Conservation (phyloP, 768 basidiomycete genomes). For the Pisolithus albus region DNA sequence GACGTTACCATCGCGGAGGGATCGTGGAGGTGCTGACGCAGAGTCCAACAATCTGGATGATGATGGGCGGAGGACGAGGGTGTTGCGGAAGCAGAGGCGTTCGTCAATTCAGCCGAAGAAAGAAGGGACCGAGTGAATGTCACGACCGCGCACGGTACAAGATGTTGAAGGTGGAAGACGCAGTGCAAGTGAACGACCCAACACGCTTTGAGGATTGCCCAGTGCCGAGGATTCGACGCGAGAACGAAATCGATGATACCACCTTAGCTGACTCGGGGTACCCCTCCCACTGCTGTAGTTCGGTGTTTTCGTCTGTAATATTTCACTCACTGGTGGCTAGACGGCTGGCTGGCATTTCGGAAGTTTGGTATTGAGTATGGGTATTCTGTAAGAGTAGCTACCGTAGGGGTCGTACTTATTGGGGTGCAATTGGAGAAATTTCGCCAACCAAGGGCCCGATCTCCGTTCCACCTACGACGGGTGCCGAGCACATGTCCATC, state of each 20-base stretch:
- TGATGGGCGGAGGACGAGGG: constrained; percentile 31
- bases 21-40: background rate
- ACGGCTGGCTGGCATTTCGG: background rate
- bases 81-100: constrained; percentile 49
- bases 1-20: constrained; percentile 45
- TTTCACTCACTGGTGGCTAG: background rate
- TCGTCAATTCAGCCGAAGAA: constrained; percentile 32
- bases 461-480: too few species aligned
- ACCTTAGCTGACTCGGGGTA: too few species aligned
- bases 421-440: background rate
- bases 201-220: too few species aligned
- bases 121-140: constrained; percentile 2
- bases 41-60: constrained; percentile 21
- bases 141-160: background rate
- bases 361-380: background rate
- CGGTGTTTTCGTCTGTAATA: background rate
- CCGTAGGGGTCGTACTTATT: background rate
- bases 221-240: too few species aligned
- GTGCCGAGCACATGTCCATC: too few species aligned
- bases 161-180: background rate
- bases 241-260: too few species aligned
- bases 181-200: too few species aligned
- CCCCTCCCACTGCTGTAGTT: background rate
- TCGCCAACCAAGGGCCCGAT: too few species aligned
- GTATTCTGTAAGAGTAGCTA: background rate